A percentile compares a stretch with the other conserved stretches of the same genome.
These are phyloP conservation scores for Magnusiomyces paraingens DNA, from an alignment of 1,139 yeast species.

Conservation along the genomic window DNA sequence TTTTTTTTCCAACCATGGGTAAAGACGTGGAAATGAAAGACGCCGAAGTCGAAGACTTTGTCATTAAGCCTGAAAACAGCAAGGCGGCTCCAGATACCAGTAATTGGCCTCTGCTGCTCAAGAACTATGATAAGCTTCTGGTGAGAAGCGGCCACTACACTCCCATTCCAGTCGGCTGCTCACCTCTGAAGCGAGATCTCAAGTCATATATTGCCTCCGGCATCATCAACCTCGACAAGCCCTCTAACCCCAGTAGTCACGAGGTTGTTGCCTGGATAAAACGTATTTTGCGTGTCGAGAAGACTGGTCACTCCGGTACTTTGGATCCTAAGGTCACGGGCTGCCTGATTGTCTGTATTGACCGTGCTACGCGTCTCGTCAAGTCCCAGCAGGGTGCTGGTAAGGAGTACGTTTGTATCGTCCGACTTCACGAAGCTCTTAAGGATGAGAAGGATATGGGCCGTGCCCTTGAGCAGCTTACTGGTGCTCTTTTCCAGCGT, in stretches of 20 bases:
- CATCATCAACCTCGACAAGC: constrained; percentile 95
- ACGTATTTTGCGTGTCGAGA: constrained; percentile 89
- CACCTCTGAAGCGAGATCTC: constrained; percentile 91
- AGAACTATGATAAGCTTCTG: constrained; percentile 86
- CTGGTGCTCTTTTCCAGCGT: constrained; percentile 98
- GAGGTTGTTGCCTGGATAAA: constrained; percentile 99
- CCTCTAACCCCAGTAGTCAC: constrained; percentile 95
- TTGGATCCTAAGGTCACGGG: constrained; percentile 95
- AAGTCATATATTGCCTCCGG: constrained; percentile 88
- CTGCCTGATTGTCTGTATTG: constrained; percentile 95
- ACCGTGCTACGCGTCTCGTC: constrained; percentile 95
- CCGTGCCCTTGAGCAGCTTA: constrained; percentile 82
- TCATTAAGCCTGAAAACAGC: constrained; percentile 85
- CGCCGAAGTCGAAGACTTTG: constrained; percentile 30
- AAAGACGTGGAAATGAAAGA: constrained; percentile 28
- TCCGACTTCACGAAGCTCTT: constrained; percentile 87
- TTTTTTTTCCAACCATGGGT: constrained; percentile 16
- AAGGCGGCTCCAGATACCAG: constrained; percentile 76
- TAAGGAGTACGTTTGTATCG: constrained; percentile 97
- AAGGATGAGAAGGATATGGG: constrained; percentile 87
- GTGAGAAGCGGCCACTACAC: constrained; percentile 97
- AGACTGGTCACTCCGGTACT: constrained; percentile 99
- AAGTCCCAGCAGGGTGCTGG: constrained; percentile 99
- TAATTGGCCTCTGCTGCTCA: constrained; percentile 91
- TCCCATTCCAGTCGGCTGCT: constrained; percentile 91